These are phyloP conservation scores for Schizophyllum amplum DNA, from an alignment of 1,284 basidiomycete genomes.

Conservation along the genomic window DNA sequence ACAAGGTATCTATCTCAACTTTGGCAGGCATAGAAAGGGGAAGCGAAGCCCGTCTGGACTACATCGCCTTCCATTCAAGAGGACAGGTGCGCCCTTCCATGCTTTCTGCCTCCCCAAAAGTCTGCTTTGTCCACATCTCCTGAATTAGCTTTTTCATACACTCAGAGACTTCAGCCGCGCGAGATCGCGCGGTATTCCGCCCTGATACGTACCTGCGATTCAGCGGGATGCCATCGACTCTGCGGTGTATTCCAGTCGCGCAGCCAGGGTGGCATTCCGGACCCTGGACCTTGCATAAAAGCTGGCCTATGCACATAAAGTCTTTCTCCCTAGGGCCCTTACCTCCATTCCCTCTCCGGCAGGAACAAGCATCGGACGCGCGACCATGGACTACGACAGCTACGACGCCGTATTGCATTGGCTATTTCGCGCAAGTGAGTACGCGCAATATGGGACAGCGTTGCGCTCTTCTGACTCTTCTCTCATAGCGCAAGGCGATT, in stretches of 20 bases:
- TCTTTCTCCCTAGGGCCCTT: not conserved
- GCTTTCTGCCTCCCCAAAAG: not conserved
- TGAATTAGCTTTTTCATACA: too few relatives aligned
- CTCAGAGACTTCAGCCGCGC: too few relatives aligned
- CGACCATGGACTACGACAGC: conserved; percentile 62
- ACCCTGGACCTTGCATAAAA: too few relatives aligned
- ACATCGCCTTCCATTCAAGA: not conserved
- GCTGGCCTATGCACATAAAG: too few relatives aligned
- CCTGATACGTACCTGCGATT: too few relatives aligned
- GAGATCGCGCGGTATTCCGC: too few relatives aligned
- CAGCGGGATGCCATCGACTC: too few relatives aligned
- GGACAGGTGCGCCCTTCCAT: not conserved
- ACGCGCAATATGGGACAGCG: not conserved
- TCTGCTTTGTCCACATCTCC: not conserved
- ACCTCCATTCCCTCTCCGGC: conserved; percentile 10
- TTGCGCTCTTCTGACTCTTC: conserved; percentile 1
- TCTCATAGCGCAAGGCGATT: conserved; percentile 52
- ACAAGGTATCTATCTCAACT: too few relatives aligned
- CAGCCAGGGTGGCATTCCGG: too few relatives aligned
- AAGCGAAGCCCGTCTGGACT: not conserved
- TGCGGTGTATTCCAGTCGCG: too few relatives aligned
- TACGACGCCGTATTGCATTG: conserved; percentile 66
- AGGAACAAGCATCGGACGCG: conserved; percentile 16
- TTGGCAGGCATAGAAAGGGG: not conserved
- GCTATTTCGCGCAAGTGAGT: conserved; percentile 41